phyloP scores from a whole-genome alignment of 306 rosid genomes.

The Medicago ruthenica region DNA sequence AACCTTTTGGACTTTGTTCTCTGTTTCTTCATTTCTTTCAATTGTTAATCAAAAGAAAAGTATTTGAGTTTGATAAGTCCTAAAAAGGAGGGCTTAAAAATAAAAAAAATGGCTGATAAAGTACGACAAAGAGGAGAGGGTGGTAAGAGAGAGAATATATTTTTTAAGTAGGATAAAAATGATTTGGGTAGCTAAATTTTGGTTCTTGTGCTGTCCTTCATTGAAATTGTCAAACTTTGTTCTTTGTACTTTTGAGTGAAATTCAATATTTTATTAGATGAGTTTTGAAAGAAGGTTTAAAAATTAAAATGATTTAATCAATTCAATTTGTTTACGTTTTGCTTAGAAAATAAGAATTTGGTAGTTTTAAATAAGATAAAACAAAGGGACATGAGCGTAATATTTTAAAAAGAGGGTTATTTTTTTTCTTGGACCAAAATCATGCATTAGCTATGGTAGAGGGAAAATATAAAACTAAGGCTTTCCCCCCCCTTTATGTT shows the following conservation, averaged over 20 bases:
- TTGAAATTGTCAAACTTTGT: not conserved
- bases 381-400: not conserved
- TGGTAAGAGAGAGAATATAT: slow-evolving; percentile 6
- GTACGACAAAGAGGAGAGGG: slow-evolving; percentile 5
- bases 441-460: not conserved
- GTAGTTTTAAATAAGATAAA: not conserved
- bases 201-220: not conserved
- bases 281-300: not conserved
- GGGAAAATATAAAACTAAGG: not conserved
- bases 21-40: slow-evolving; percentile 4
- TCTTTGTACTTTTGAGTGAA: not conserved
- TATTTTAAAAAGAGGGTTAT: not conserved
- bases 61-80: slow-evolving; percentile 6
- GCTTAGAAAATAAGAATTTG: not conserved
- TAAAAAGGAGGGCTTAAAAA: slow-evolving; percentile 9
- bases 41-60: slow-evolving; percentile 1
- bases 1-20: not conserved
- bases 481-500: not conserved
- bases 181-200: not conserved
- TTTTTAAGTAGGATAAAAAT: not conserved
- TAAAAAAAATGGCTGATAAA: slow-evolving; percentile 9
- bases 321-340: not conserved
- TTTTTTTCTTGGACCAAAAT: not conserved
- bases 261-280: not conserved
- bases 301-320: not conserved